A percentile compares a stretch with the other conserved stretches of the same genome.
phyloP scores from a whole-genome alignment of 345 rosid species.

The Leavenworthia alabamica region DNA sequence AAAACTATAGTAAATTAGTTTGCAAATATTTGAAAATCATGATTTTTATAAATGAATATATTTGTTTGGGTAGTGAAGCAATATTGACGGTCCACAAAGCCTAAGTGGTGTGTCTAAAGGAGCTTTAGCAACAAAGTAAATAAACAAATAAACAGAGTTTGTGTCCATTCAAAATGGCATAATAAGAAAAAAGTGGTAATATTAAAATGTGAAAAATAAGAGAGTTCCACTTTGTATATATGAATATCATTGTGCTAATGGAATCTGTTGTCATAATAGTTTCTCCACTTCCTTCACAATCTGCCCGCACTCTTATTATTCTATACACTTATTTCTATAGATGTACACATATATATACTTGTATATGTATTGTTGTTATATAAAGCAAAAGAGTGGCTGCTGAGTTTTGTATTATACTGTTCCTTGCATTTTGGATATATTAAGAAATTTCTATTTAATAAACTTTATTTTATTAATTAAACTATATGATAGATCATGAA shows the following conservation, averaged over 20 bases:
- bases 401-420: neutral
- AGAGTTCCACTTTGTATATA: slow-evolving; percentile 18
- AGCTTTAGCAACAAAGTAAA: slow-evolving; percentile 21
- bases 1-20: neutral
- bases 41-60: neutral
- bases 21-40: neutral
- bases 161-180: slow-evolving; percentile 30
- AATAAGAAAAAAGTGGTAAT: slow-evolving; percentile 16
- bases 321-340: neutral
- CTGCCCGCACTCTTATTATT: slow-evolving; percentile 1
- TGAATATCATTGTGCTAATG: slow-evolving; percentile 36
- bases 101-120: slow-evolving; percentile 17
- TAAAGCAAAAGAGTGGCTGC: slow-evolving; percentile 19
- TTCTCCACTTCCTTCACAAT: slow-evolving; percentile 38
- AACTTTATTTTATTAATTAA: neutral
- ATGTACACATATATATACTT: neutral
- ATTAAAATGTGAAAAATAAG: slow-evolving; percentile 8
- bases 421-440: slow-evolving; percentile 3
- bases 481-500: too few species aligned
- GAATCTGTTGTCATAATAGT: slow-evolving; percentile 38
- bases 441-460: neutral
- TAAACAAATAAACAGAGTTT: slow-evolving; percentile 11
- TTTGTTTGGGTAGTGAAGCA: slow-evolving; percentile 5
- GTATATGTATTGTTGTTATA: neutral
- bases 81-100: slow-evolving; percentile 20